Evolutionary conservation across 2,329 filamentous ascomycete species (phyloP).

Genomic region (Aspergillus nomiae): DNA sequence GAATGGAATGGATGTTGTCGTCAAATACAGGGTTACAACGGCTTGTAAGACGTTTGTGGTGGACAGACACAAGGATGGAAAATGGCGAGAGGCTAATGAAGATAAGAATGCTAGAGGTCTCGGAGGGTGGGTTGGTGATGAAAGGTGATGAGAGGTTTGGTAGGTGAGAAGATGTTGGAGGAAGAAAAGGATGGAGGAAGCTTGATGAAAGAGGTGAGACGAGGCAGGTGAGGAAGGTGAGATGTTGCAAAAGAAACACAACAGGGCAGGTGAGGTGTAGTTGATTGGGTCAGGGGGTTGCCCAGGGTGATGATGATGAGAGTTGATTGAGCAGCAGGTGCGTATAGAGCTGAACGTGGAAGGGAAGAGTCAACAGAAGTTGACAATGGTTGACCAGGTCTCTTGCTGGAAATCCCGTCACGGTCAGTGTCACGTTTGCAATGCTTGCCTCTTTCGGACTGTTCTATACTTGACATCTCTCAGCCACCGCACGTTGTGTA

Average conservation of each 20-base stretch:
- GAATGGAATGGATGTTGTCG: no score
- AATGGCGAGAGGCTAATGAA: background rate
- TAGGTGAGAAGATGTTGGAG: background rate
- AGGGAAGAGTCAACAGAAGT: background rate
- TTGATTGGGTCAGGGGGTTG: background rate
- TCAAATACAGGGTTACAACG: no score
- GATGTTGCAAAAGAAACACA: background rate
- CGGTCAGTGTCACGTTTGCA: background rate
- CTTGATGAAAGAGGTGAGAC: background rate
- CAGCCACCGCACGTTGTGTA: background rate
- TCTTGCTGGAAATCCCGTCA: background rate
- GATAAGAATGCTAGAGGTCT: background rate
- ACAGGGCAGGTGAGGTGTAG: background rate
- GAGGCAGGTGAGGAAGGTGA: constrained; percentile 1
- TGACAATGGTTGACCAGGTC: background rate
- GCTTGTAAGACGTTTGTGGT: no score
- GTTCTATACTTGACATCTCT: background rate
- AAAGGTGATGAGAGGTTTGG: background rate
- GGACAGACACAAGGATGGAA: background rate
- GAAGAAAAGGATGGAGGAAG: background rate
- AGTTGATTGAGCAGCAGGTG: background rate
- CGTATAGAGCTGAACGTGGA: no score
- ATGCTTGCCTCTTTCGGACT: background rate
- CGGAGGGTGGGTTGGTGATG: background rate
- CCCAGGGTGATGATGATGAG: background rate